Evolutionary conservation across 2,329 filamentous ascomycete genomes (phyloP), one percentile per base, ranked within the genome.

Genomic region (Diaporthe sp.): DNA sequence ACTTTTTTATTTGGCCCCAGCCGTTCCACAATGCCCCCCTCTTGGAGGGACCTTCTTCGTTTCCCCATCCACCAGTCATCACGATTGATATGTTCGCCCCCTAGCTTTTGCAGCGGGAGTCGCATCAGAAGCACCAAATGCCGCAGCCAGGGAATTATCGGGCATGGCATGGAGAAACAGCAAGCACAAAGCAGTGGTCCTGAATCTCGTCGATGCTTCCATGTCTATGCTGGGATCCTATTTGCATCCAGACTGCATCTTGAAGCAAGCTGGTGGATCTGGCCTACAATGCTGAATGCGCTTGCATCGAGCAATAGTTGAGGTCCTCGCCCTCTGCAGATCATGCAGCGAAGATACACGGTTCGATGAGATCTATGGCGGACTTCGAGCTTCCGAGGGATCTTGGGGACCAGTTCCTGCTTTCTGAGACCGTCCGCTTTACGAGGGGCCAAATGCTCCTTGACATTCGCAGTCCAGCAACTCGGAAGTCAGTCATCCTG

Each of bases 21-120:
- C 5, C 42, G 25, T 72, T 17, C 22, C 17, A 37, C 66, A 19
- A 47, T 17, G 44, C 13, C 8, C 27, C 27, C 6, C 32, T n/a
- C 13, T 30, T 9, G 19, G 32, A 59, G n/a, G 17, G 22, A 19
- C 19, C 10, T 42, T 1, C 10, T 12, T 53, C 22, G 10, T 12
- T 25, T 32, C 30, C 58, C 25, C 13, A 51, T 4, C 27, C 9
- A 22, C 27, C 12, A 19, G 15, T 12, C 30, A 37, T 6, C 6
- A 53, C 47, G n/a, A 51, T 68, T 68, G 47, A 39, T 53, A 27
- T 68, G n/a, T 25, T 68, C n/a, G 47, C 30, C 32, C 25, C 35
- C 30, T 6, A 19, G 35, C 19, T 25, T 25, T 68, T 27, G 37
- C 15, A 25, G 22, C 19, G 22, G 13, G 17, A n/a, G 4, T 27